Conservation (phyloP, 495 filamentous ascomycete species). For the Cladorrhinum samala region DNA sequence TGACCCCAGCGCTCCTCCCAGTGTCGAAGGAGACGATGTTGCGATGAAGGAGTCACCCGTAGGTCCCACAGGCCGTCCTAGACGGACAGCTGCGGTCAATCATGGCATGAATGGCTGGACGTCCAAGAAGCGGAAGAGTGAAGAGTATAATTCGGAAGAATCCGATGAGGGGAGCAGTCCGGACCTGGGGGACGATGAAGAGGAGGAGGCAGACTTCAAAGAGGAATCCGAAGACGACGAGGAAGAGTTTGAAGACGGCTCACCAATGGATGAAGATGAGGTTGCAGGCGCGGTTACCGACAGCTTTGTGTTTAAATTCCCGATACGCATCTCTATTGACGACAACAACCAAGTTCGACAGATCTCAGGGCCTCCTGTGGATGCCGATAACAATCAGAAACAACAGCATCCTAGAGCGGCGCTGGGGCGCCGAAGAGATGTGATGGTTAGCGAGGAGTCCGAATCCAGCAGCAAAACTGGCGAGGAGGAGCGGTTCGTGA, state of each 20-base stretch:
- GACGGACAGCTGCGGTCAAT: constrained; percentile 37
- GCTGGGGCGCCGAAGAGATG: constrained; percentile 21
- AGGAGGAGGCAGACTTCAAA: constrained; percentile 49
- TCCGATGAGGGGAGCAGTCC: constrained; percentile 57
- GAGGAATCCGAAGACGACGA: constrained; percentile 48
- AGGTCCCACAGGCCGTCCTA: constrained; percentile 29
- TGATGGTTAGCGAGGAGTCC: constrained; percentile 27
- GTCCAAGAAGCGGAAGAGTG: constrained; percentile 57
- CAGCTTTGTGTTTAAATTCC: constrained; percentile 63
- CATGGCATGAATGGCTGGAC: constrained; percentile 46
- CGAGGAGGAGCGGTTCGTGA: constrained; percentile 4
- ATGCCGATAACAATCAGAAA: neutral
- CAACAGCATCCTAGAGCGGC: constrained; percentile 19
- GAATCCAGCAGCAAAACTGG: constrained; percentile 11
- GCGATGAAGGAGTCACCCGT: constrained; percentile 25
- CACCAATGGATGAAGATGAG: constrained; percentile 47
- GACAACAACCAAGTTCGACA: constrained; percentile 24
- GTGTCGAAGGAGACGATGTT: constrained; percentile 28
- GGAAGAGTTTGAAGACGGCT: constrained; percentile 52
- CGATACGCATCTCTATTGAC: constrained; percentile 28
- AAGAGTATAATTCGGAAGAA: constrained; percentile 65
- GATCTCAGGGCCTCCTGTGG: constrained; percentile 20
- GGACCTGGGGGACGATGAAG: constrained; percentile 55
- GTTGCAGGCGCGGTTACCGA: constrained; percentile 32
- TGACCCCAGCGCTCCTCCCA: constrained; percentile 28